Base-by-base conservation (phyloP, 192 early-diverging fungal genomes). In the Entomortierella lignicola region DNA sequence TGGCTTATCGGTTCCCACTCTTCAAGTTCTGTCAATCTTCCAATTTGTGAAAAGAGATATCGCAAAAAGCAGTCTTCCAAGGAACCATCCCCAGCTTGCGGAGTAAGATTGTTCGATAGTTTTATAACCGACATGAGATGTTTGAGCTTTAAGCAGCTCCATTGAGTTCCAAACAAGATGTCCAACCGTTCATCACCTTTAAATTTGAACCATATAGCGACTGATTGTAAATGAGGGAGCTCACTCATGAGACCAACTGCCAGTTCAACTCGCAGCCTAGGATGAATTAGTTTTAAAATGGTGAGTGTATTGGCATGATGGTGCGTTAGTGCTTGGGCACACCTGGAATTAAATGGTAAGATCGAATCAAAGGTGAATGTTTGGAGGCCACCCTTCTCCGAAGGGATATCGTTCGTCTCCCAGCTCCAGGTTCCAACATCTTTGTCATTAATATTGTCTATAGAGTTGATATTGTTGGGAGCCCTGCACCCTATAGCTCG, bases 11-110 rank as follows among this genome's bases (percentile, higher is more conserved):
- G 44, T 18, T 48, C 18, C 43, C 60, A 61, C 8, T 61, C 60
- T 5, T 31, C 17, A 23, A 61, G 43, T 12, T 50, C 26, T 50
- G 5, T 50, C 29, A 61, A 30, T n/a, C 44, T 32, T 2, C 60
- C 60, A 17, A 61, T 26, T 43, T 61, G 60, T 31, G 60, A 61
- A 50, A 48, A 61, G 13, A 48, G 8, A 20, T 61, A 61, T 13
- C 27, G n/a, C 27, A 50, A 6, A 27, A 1, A 23, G 3, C 5
- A 20, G n/a, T 60, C 39, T 21, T 2, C 21, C 23, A 60, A 8
- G 1, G 37, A 43, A 17, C n/a, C 21, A 23, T 61, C 21, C 26
- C 60, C 10, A n/a, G 58, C 29, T 8, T 30, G 31, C 25, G 52
- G 4, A 37, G 34, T 37, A 37, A 37, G 10, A 37, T 37, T 7